Evolutionary conservation across 352 stramenopile genomes (phyloP).

Genomic region (Elongisporangium prolatum): DNA sequence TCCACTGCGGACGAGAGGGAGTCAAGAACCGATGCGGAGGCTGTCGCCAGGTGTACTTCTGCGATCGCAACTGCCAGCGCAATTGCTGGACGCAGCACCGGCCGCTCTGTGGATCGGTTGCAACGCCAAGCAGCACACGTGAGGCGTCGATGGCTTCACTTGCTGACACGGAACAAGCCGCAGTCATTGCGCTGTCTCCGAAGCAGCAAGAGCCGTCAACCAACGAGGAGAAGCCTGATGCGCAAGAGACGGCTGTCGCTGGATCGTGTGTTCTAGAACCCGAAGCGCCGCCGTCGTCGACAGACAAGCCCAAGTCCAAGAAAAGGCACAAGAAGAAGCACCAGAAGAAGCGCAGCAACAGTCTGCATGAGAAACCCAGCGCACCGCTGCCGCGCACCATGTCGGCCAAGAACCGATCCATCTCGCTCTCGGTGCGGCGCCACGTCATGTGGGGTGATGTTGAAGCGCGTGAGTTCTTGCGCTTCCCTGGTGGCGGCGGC

Average conservation of each 20-base stretch:
- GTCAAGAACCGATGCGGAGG: slow-evolving; percentile 73
- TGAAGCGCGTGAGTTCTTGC: slow-evolving; percentile 62
- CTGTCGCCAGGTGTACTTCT: slow-evolving; percentile 73
- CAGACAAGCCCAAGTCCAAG: slow-evolving; percentile 36
- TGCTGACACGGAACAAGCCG: background rate
- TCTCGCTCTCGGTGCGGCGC: slow-evolving; percentile 57
- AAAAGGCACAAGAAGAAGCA: slow-evolving; percentile 75
- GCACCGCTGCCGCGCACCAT: slow-evolving; percentile 11
- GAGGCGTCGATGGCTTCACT: slow-evolving; percentile 3
- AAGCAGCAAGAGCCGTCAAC: background rate
- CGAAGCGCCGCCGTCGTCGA: background rate
- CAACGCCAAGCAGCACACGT: slow-evolving; percentile 1
- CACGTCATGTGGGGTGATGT: slow-evolving; percentile 78
- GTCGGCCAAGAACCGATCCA: slow-evolving; percentile 49
- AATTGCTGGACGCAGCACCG: slow-evolving; percentile 57
- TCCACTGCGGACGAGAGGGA: slow-evolving; percentile 30
- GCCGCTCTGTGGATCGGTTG: slow-evolving; percentile 21
- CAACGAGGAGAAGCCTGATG: background rate
- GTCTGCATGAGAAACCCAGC: slow-evolving; percentile 41
- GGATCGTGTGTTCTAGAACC: slow-evolving; percentile 2
- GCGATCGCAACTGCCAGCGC: slow-evolving; percentile 69
- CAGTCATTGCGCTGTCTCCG: background rate
- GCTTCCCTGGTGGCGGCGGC: slow-evolving; percentile 71
- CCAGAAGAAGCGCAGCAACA: slow-evolving; percentile 69
- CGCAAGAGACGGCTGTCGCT: slow-evolving; percentile 10